These are phyloP conservation scores for Nephelium lappaceum DNA, from an alignment of 345 rosid species.

Conservation along the genomic window DNA sequence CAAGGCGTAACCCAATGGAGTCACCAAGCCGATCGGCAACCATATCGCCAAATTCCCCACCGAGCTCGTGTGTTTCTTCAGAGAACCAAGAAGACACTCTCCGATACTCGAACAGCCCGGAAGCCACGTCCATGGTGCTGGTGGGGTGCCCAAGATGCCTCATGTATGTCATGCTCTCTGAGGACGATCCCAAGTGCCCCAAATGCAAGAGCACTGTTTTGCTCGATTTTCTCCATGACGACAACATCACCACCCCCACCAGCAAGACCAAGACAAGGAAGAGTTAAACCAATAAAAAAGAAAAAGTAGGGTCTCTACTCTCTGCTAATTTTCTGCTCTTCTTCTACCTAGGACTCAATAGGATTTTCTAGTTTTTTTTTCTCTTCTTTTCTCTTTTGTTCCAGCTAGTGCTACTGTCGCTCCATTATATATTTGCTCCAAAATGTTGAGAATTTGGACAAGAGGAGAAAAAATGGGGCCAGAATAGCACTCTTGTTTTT, in stretches of 20 bases:
- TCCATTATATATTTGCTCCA: conserved; percentile 40
- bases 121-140: conserved; percentile 86
- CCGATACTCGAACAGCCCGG: conserved; percentile 75
- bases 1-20: conserved; percentile 54
- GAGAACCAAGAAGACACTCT: conserved; percentile 63
- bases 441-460: background rate
- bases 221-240: conserved; percentile 72
- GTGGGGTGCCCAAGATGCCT: conserved; percentile 93
- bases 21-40: conserved; percentile 71
- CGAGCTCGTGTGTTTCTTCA: conserved; percentile 90
- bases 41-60: conserved; percentile 78
- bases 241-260: conserved; percentile 29
- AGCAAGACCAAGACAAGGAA: conserved; percentile 35
- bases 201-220: conserved; percentile 90
- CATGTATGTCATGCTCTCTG: conserved; percentile 92
- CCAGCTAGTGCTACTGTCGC: conserved; percentile 64
- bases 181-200: conserved; percentile 82
- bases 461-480: conserved; percentile 44
- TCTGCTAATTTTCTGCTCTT: conserved; percentile 12
- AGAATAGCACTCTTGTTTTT: conserved; percentile 50
- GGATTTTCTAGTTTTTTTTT: conserved; percentile 3
- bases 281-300: conserved; percentile 23
- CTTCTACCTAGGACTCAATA: conserved; percentile 28
- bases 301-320: background rate
- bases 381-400: conserved; percentile 4